Base-by-base conservation (phyloP, 1,284 basidiomycete species). In the Inonotus obliquus region DNA sequence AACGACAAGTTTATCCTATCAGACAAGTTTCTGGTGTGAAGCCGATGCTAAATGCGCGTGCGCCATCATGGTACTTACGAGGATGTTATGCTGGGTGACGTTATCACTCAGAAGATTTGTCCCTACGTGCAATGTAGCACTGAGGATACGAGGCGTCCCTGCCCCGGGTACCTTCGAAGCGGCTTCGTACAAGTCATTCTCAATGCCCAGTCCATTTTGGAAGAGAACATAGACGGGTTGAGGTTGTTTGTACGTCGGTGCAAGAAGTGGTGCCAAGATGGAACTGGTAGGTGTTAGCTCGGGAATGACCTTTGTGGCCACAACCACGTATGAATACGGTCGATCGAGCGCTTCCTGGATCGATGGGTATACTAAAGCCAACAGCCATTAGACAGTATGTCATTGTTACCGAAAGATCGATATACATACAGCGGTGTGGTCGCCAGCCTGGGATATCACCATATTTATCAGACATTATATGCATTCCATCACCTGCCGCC, bases 131-230 rank as follows among this genome's bases (percentile, higher is more conserved):
- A 86, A 68, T 2, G 84, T 80, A 2, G 79, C 77, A 62, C 79
- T 80, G 55, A 87, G 75, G 38, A 86, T 83, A 35, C 70, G 77
- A 0, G 83, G 83, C 61, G 7, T 66, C 63, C 76, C 72, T 14
- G 72, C 74, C 39, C 76, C 74, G 1, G 69, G 67, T 4, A 82
- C 69, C 9, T 71, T 67, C 62, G 80, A 79, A 10, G 87, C 69
- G 0, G 80, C 77, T 3, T 79, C 67, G 67, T 87, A 86, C 32
- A 91, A 74, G 62, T 90, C 88, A 29, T 74, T 75, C 69, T 93
- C 91, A 23, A 91, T 84, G 32, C 84, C 85, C 4, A 94, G 75
- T 1, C 91, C 91, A 70, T 94, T 93, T 74, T 92, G 89, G 49
- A 93, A 72, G 14, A 92, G 70, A 1, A 89, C 83, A 66, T 88